These are phyloP conservation scores for Aspergillus oerlinghausenensis DNA, from an alignment of 2,329 filamentous ascomycete genomes.

Conservation along the genomic window DNA sequence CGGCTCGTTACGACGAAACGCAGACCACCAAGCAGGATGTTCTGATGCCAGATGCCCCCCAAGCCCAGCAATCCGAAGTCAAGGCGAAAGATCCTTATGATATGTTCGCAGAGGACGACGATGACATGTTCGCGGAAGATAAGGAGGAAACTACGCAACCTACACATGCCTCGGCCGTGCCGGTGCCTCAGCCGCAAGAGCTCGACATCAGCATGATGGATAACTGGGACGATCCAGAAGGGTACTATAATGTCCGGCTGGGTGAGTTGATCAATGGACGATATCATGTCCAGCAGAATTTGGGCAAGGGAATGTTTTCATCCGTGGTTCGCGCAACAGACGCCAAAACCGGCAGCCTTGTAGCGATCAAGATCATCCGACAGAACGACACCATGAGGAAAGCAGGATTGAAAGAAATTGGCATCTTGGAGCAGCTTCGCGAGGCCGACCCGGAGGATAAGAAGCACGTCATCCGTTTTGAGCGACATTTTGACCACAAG, in stretches of 20 bases:
- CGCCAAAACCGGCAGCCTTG: slow-evolving; percentile 66
- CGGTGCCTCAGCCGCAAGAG: slow-evolving; percentile 52
- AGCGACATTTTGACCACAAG: slow-evolving; percentile 88
- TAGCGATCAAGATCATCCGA: slow-evolving; percentile 96
- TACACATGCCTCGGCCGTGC: slow-evolving; percentile 47
- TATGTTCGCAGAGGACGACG: slow-evolving; percentile 63
- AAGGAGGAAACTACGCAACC: slow-evolving; percentile 47
- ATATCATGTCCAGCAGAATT: slow-evolving; percentile 80
- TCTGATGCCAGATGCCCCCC: slow-evolving; percentile 39
- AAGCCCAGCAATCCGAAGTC: slow-evolving; percentile 34
- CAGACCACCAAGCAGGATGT: slow-evolving; percentile 51
- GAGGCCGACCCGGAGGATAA: slow-evolving; percentile 81
- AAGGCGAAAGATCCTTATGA: slow-evolving; percentile 54
- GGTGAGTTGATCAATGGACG: slow-evolving; percentile 85
- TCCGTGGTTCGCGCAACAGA: slow-evolving; percentile 88
- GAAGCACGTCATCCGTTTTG: slow-evolving; percentile 85
- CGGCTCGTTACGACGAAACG: slow-evolving; percentile 56
- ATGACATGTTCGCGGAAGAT: slow-evolving; percentile 89
- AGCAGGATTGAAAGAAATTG: slow-evolving; percentile 89
- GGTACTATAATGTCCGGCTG: slow-evolving; percentile 91
- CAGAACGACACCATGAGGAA: slow-evolving; percentile 92
- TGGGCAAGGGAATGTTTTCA: slow-evolving; percentile 95
- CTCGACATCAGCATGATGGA: slow-evolving; percentile 74
- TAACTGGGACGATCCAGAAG: slow-evolving; percentile 89
- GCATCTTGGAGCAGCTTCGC: slow-evolving; percentile 82